Evolutionary conservation across 805 yeast species (phyloP).

Genomic region (Ogataea corticis): DNA sequence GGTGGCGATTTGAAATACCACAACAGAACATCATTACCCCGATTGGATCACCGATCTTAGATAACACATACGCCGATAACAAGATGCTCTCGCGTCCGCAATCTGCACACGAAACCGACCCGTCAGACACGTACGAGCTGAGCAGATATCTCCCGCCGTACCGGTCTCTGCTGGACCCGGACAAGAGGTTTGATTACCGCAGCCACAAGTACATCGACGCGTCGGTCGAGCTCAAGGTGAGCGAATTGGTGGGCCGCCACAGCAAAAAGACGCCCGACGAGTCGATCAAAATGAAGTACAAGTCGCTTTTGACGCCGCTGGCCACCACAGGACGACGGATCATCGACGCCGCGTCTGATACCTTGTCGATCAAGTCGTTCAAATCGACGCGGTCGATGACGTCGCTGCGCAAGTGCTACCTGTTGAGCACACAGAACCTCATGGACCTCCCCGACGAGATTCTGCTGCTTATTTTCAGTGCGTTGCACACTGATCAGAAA

Average conservation of each 20-base stretch:
- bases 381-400: constrained; percentile 29
- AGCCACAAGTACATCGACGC: constrained; percentile 41
- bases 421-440: constrained; percentile 13
- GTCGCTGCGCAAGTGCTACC: constrained; percentile 9
- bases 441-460: constrained; percentile 46
- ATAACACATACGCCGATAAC: too few species aligned
- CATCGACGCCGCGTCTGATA: constrained; percentile 44
- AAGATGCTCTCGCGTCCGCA: not conserved
- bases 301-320: constrained; percentile 42
- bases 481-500: constrained; percentile 38
- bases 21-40: too few species aligned
- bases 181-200: constrained; percentile 50
- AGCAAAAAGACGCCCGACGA: constrained; percentile 7
- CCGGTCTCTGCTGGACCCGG: constrained; percentile 51
- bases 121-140: constrained; percentile 21
- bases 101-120: not conserved
- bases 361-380: constrained; percentile 40
- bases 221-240: constrained; percentile 20
- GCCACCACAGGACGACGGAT: constrained; percentile 29
- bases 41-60: too few species aligned
- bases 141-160: constrained; percentile 48
- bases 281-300: constrained; percentile 47
- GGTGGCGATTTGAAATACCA: not conserved
- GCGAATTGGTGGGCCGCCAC: constrained; percentile 13
- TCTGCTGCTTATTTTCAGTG: constrained; percentile 37